phyloP scores from a whole-genome alignment of 352 stramenopile genomes.

The Phytophthora brassicae region DNA sequence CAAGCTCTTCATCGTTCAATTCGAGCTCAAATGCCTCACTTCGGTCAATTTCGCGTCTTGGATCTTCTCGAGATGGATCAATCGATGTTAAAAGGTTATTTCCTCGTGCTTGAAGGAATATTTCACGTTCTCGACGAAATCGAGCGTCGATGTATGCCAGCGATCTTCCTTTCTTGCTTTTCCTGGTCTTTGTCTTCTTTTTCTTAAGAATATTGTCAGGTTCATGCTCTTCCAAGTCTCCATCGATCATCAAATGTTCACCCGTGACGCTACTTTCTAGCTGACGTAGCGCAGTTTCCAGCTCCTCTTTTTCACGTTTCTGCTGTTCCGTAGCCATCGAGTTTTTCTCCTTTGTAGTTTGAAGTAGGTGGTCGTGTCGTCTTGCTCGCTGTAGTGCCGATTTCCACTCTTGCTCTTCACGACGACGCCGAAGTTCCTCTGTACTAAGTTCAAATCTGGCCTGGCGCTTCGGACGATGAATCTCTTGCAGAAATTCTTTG shows the following conservation, averaged over 20 bases:
- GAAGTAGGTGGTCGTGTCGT: conserved; percentile 37
- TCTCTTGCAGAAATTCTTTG: conserved; percentile 36
- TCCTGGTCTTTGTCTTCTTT: conserved; percentile 1
- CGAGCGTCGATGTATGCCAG: conserved; percentile 66
- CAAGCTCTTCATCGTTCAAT: conserved; percentile 53
- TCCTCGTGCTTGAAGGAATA: conserved; percentile 46
- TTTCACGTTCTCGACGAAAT: conserved; percentile 54
- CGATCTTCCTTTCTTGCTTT: conserved; percentile 30
- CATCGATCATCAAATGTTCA: conserved; percentile 49
- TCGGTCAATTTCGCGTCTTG: conserved; percentile 47
- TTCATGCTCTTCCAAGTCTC: conserved; percentile 7
- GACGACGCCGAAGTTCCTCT: conserved; percentile 47
- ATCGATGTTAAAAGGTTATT: conserved; percentile 47
- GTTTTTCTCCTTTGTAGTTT: conserved; percentile 27
- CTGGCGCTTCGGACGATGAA: conserved; percentile 35
- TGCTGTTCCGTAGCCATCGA: conserved; percentile 15
- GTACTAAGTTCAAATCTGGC: conserved; percentile 36
- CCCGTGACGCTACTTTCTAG: conserved; percentile 57
- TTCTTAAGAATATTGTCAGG: conserved; percentile 11
- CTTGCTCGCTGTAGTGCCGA: conserved; percentile 50
- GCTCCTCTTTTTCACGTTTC: conserved; percentile 37
- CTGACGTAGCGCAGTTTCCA: conserved; percentile 40
- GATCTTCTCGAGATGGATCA: conserved; percentile 29
- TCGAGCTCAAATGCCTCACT: conserved; percentile 34
- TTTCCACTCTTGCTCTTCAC: conserved; percentile 73